Conservation (phyloP, 768 basidiomycete genomes). For the Tephrocybe sp. region DNA sequence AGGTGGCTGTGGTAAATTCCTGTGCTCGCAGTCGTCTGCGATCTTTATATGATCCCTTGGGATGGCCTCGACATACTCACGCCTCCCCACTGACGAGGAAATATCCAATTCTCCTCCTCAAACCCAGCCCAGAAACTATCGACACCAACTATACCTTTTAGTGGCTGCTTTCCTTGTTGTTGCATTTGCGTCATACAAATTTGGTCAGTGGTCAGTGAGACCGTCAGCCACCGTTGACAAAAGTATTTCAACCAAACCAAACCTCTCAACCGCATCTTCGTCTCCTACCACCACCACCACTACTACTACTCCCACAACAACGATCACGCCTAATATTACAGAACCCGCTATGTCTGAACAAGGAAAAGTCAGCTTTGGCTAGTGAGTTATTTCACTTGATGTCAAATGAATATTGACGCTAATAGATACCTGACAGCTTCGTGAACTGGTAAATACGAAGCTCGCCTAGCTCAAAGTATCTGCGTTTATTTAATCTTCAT, state of each 20-base stretch:
- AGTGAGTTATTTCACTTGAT: conserved; percentile 45
- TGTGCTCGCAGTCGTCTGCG: conserved; percentile 2
- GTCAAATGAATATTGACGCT: conserved; percentile 10
- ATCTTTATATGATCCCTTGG: conserved; percentile 9
- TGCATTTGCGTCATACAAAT: conserved; percentile 40
- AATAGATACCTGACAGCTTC: conserved; percentile 42
- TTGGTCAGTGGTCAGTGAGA: conserved; percentile 37
- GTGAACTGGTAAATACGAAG: conserved; percentile 61
- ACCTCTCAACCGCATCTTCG: neutral
- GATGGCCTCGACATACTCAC: conserved; percentile 19
- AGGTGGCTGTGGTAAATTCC: neutral
- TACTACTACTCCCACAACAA: conserved; percentile 7
- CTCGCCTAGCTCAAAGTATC: neutral
- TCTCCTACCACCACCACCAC: conserved; percentile 7
- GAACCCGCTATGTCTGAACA: conserved; percentile 32
- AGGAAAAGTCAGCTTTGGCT: conserved; percentile 78
- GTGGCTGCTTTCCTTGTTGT: conserved; percentile 32
- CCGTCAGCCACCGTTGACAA: conserved; percentile 8
- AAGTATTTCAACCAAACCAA: conserved; percentile 1
- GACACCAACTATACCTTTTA: conserved; percentile 31
- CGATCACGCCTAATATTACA: conserved; percentile 10
- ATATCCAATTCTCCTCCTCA: conserved; percentile 16
- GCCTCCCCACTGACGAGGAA: conserved; percentile 23
- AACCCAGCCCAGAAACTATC: conserved; percentile 20
- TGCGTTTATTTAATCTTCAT: neutral